A percentile compares a stretch with the other conserved stretches of the same genome.
Evolutionary conservation across 2,329 filamentous ascomycete genomes (phyloP).

Genomic region (Fusarium buharicum): DNA sequence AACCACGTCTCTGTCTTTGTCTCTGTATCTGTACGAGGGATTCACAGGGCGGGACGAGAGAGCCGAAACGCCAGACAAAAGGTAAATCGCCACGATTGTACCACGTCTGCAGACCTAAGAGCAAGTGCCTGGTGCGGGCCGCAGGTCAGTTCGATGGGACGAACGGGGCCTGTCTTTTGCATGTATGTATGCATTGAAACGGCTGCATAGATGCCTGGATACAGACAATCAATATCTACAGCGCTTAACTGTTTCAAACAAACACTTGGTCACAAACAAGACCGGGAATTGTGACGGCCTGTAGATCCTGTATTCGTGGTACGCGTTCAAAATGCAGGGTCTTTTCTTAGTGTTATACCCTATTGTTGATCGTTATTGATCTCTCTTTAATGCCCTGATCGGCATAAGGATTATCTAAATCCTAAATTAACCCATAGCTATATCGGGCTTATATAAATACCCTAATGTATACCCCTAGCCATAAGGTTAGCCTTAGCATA

Average conservation of each 20-base stretch:
- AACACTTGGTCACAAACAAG: not conserved
- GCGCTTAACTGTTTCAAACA: slow-evolving; percentile 9
- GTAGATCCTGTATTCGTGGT: slow-evolving; percentile 19
- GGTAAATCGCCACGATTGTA: slow-evolving; percentile 24
- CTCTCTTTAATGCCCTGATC: not conserved
- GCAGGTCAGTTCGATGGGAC: not conserved
- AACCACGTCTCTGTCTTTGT: not conserved
- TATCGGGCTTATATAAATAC: too few relatives aligned
- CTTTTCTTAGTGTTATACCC: not conserved
- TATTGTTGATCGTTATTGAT: slow-evolving; percentile 13
- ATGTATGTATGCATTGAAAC: slow-evolving; percentile 2
- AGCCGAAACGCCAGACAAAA: slow-evolving; percentile 17
- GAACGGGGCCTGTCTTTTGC: slow-evolving; percentile 4
- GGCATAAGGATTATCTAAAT: too few relatives aligned
- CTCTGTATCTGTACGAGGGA: slow-evolving; percentile 9
- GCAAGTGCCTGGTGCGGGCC: slow-evolving; percentile 18
- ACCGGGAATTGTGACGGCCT: not conserved
- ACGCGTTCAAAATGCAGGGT: slow-evolving; percentile 32
- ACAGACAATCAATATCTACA: too few relatives aligned
- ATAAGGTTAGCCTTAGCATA: too few relatives aligned
- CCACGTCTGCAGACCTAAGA: not conserved
- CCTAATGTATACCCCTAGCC: too few relatives aligned
- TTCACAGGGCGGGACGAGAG: slow-evolving; percentile 26
- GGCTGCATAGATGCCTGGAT: not conserved
- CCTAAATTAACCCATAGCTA: too few relatives aligned